These are phyloP conservation scores for Dalechampia spathulata DNA, from an alignment of 441 rosid genomes.

Conservation along the genomic window DNA sequence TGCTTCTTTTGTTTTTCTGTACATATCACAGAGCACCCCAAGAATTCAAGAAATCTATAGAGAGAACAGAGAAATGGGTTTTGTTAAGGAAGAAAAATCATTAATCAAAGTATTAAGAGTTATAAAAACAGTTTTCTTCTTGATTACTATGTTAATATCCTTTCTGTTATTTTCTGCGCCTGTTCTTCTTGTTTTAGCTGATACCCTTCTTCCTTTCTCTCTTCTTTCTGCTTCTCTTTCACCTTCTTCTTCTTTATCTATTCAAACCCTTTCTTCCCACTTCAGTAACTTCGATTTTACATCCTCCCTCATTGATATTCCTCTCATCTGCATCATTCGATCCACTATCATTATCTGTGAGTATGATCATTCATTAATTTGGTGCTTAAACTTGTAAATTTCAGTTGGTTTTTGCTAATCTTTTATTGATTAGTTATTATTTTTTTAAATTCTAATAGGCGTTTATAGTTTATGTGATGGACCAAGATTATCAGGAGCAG, in stretches of 20 bases:
- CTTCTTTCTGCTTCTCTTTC: slow-evolving; percentile 58
- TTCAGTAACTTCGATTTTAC: slow-evolving; percentile 66
- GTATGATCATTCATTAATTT: slow-evolving; percentile 15
- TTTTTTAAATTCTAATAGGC: slow-evolving; percentile 30
- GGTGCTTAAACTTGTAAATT: background rate
- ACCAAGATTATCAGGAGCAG: slow-evolving; percentile 66
- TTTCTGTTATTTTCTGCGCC: slow-evolving; percentile 83
- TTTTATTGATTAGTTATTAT: background rate
- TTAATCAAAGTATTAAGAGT: slow-evolving; percentile 36
- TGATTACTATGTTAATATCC: slow-evolving; percentile 62
- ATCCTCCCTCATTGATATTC: slow-evolving; percentile 74
- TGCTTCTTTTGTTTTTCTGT: slow-evolving; percentile 1
- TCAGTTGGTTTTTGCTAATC: background rate
- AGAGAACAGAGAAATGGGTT: slow-evolving; percentile 37
- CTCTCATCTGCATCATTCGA: slow-evolving; percentile 63
- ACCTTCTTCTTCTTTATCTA: slow-evolving; percentile 25
- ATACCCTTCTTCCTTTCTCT: slow-evolving; percentile 75
- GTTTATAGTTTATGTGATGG: slow-evolving; percentile 85
- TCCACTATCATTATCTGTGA: slow-evolving; percentile 80
- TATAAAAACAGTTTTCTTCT: slow-evolving; percentile 66
- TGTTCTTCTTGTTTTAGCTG: slow-evolving; percentile 60
- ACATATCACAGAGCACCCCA: background rate
- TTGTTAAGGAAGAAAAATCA: slow-evolving; percentile 54
- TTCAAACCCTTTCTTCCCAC: slow-evolving; percentile 35
- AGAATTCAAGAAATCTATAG: background rate